Base-by-base conservation (phyloP, 768 basidiomycete genomes). In the Boletellus ananas region DNA sequence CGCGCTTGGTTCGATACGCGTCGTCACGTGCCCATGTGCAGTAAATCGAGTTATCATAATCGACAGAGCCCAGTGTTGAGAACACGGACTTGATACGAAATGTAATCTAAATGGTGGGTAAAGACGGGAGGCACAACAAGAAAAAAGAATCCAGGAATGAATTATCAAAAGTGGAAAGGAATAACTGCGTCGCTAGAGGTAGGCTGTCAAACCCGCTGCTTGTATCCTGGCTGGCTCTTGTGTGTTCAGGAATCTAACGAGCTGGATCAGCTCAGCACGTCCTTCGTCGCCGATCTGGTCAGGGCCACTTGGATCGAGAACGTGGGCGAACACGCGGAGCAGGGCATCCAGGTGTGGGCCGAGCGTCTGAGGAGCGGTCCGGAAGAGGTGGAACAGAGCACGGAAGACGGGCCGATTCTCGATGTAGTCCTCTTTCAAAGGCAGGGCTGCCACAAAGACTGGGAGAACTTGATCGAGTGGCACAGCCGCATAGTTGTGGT, bases 381-480 rank as follows among this genome's bases (percentile, higher is more conserved):
- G 79, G 81, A 94, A 92, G 42, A 98, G 77, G 56, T 84, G 77
- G 83, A 97, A 90, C 59, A 99, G 75, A 6, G 90, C 86, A 25
- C 84, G 81, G 80, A 95, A 95, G 37, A 93, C 83, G 2, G 93
- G 84, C 34, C 83, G 77, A 70, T 96, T 95, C 72, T 98, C 96
- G 53, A 93, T 80, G 58, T 74, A 80, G 70, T 99, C 96, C 66
- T 90, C 83, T 65, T 83, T 84, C 55, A 98, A 72, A 7, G 96
- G 96, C 10, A 99, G 78, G 29, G 87, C 84, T 21, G 72, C 76
- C 50, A 96, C 70, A 64, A 98, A 81, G 46, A 90, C 75, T 2
- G 93, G 92, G 11, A 97, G 79, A 45, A 96, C 92, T 69, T 92
- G 86, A 44, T 93, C 90, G 34, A 97, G 83, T 21, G 95, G 95